Evolutionary conservation across 352 stramenopile genomes (phyloP).

Genomic region (Pythium dissotocum): DNA sequence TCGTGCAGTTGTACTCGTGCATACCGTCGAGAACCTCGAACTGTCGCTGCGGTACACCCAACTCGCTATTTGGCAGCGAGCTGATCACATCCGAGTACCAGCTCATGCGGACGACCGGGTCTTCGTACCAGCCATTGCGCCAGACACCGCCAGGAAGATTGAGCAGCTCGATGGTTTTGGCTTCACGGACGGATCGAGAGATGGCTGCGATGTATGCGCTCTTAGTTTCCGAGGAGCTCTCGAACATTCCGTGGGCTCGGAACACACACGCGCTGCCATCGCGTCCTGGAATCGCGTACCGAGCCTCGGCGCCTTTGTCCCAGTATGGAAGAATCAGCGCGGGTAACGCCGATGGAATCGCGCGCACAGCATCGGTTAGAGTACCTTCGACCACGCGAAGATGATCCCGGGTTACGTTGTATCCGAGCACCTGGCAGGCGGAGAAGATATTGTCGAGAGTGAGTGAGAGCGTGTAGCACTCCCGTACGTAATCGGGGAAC

Average conservation of each 20-base stretch:
- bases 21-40: constrained; percentile 22
- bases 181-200: constrained; percentile 15
- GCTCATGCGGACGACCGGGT: neutral
- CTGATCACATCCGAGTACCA: constrained; percentile 33
- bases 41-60: constrained; percentile 6
- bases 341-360: constrained; percentile 20
- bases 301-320: constrained; percentile 20
- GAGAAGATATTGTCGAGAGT: constrained; percentile 18
- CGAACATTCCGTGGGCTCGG: constrained; percentile 20
- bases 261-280: constrained; percentile 35
- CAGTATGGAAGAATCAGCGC: constrained; percentile 34
- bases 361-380: neutral
- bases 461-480: constrained; percentile 14
- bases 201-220: neutral
- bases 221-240: neutral
- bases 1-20: neutral
- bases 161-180: constrained; percentile 27
- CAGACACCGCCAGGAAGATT: constrained; percentile 24
- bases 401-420: constrained; percentile 23
- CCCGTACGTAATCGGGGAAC: constrained; percentile 13
- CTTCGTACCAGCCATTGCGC: constrained; percentile 37
- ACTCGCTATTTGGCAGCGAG: neutral
- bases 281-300: constrained; percentile 19
- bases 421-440: constrained; percentile 21
- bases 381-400: constrained; percentile 29